A percentile compares a stretch with the other conserved stretches of the same genome.
Evolutionary conservation across 768 basidiomycete species (phyloP).

Genomic region (Infundibulicybe gibba): DNA sequence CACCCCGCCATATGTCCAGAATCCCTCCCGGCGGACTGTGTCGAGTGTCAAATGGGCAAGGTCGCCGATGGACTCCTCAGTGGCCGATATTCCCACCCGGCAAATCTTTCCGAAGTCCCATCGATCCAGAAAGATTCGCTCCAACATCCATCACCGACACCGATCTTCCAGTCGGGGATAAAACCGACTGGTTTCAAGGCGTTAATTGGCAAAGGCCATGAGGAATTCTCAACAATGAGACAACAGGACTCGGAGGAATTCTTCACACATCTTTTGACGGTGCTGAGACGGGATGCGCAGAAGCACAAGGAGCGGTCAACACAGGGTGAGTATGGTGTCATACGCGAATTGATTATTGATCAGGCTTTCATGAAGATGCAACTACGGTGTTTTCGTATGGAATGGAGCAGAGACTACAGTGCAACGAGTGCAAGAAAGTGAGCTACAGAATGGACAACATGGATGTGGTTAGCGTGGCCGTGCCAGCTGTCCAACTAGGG

Average conservation of each 20-base stretch:
- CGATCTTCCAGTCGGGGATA: conserved; percentile 81
- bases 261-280: conserved; percentile 73
- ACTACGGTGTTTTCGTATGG: conserved; percentile 79
- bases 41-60: conserved; percentile 96
- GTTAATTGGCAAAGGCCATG: conserved; percentile 88
- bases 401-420: conserved; percentile 85
- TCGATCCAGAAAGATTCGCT: conserved; percentile 1
- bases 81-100: conserved; percentile 81
- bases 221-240: conserved; percentile 93
- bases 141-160: conserved; percentile 29
- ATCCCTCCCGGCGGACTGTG: conserved; percentile 72
- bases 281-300: conserved; percentile 63
- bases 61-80: conserved; percentile 89
- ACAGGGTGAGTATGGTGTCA: conserved; percentile 15
- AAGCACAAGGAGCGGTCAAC: conserved; percentile 38
- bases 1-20: conserved; percentile 67
- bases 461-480: conserved; percentile 78
- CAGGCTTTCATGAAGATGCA: conserved; percentile 52
- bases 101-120: conserved; percentile 20
- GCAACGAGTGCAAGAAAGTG: conserved; percentile 72
- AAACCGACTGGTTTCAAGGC: conserved; percentile 82
- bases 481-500: conserved; percentile 61
- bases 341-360: not conserved
- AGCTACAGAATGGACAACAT: conserved; percentile 74
- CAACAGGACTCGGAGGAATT: conserved; percentile 99